A percentile compares a stretch with the other conserved stretches of the same genome.
Conservation (phyloP, 2,329 filamentous ascomycete species). For the Escovopsis sp. region DNA sequence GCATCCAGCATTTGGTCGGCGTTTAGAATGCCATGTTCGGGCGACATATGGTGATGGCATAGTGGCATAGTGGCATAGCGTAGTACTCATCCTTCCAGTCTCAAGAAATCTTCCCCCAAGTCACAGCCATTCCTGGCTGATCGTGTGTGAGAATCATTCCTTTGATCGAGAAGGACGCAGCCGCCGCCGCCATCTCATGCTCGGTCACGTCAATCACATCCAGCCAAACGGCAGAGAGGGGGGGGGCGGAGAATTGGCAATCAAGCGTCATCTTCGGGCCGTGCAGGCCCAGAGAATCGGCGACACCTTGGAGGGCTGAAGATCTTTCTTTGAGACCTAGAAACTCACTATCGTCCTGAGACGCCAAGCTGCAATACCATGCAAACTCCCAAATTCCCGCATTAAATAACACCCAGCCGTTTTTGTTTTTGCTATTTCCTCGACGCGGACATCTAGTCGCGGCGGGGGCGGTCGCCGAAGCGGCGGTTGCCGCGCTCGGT, state of each 20-base stretch:
- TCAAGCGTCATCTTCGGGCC: constrained; percentile 69
- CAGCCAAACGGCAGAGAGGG: constrained; percentile 2
- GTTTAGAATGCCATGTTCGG: not conserved
- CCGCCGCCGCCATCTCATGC: not conserved
- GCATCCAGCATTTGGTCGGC: constrained; percentile 1
- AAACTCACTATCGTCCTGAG: constrained; percentile 41
- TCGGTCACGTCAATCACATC: constrained; percentile 14
- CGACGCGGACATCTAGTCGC: constrained; percentile 18
- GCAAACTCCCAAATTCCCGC: constrained; percentile 24
- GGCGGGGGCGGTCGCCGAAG: constrained; percentile 49
- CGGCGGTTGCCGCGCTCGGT: constrained; percentile 65
- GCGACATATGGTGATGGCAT: not conserved
- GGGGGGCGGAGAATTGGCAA: constrained; percentile 49
- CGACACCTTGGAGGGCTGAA: constrained; percentile 69
- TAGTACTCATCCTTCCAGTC: not conserved
- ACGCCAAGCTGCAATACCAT: constrained; percentile 36
- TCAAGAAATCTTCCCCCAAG: not conserved
- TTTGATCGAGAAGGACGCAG: not conserved
- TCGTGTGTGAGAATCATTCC: not conserved
- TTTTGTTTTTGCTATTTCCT: constrained; percentile 1
- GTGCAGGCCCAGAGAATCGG: constrained; percentile 48
- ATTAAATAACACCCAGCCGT: constrained; percentile 12
- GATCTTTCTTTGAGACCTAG: constrained; percentile 47
- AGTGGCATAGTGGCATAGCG: not conserved
- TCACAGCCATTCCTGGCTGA: not conserved